Evolutionary conservation across 2,329 filamentous ascomycete species (phyloP).

Genomic region (Cercospora sp.): DNA sequence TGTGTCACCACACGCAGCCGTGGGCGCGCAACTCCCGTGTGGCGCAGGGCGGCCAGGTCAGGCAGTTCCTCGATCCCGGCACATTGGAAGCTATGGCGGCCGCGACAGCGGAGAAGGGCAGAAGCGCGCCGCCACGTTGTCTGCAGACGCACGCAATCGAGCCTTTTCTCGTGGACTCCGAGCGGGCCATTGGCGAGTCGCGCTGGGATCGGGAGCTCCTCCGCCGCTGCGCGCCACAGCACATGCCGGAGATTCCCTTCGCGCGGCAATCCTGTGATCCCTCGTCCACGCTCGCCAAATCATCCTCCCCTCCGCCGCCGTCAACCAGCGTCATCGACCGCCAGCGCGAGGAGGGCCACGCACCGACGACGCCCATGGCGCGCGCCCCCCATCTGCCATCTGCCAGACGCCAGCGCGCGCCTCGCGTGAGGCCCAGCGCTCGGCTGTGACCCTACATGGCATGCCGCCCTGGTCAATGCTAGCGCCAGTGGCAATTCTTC

Average conservation of each 20-base stretch:
- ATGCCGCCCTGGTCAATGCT: background rate
- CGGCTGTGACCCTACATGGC: background rate
- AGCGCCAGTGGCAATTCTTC: background rate
- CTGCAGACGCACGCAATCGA: constrained; percentile 9
- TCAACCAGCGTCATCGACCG: background rate
- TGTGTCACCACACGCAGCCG: background rate
- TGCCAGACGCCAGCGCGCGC: background rate
- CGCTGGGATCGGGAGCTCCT: background rate
- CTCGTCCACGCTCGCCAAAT: background rate
- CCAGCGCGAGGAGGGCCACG: background rate
- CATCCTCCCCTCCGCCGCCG: background rate
- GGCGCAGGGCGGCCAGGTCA: background rate
- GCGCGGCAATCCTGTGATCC: background rate
- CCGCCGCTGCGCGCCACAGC: background rate
- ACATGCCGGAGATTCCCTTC: background rate
- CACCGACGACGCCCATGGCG: background rate
- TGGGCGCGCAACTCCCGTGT: background rate
- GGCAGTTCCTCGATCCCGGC: background rate
- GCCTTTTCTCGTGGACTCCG: constrained; percentile 14
- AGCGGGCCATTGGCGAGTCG: constrained; percentile 3
- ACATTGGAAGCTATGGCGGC: background rate
- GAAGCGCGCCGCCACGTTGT: constrained; percentile 3
- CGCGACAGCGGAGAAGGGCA: background rate
- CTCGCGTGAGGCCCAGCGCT: background rate
- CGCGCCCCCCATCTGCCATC: background rate